Percentiles rank a stretch among this genome's conserved stretches.
These are phyloP conservation scores for Paspalum vaginatum DNA, from an alignment of 176 grass and related monocot genomes.

Conservation along the genomic window DNA sequence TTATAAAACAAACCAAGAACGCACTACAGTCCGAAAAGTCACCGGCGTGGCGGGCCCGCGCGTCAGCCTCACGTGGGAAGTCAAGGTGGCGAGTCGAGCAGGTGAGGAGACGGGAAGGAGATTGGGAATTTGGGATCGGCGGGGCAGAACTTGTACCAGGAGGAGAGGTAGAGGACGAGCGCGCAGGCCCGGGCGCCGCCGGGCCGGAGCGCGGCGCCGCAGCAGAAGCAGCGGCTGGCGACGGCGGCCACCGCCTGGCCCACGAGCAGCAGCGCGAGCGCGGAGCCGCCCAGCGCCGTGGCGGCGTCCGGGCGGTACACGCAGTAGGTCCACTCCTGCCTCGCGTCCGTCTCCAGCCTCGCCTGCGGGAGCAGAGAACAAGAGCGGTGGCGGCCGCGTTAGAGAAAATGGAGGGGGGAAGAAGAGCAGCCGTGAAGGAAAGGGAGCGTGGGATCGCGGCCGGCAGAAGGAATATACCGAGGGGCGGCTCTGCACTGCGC, in stretches of 20 bases:
- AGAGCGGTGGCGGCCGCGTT: background rate
- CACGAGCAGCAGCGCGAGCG: conserved; percentile 67
- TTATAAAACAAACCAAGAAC: conserved; percentile 21
- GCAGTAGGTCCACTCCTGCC: conserved; percentile 80
- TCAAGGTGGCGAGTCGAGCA: conserved; percentile 35
- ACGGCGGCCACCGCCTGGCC: conserved; percentile 66
- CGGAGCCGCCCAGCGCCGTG: conserved; percentile 64
- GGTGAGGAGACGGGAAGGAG: background rate
- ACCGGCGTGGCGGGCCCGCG: conserved; percentile 13
- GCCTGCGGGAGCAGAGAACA: conserved; percentile 46
- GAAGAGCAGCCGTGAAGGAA: too few relatives aligned
- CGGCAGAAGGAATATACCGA: conserved; percentile 35
- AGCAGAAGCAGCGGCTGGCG: conserved; percentile 85
- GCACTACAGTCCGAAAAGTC: background rate
- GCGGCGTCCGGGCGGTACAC: conserved; percentile 73
- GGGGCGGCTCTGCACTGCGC: conserved; percentile 71
- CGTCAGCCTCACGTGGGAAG: conserved; percentile 38
- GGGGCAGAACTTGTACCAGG: conserved; percentile 49
- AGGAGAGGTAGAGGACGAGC: conserved; percentile 74
- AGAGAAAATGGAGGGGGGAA: background rate
- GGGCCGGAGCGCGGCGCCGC: conserved; percentile 65
- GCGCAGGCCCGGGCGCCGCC: conserved; percentile 72
- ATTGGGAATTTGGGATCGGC: conserved; percentile 4
- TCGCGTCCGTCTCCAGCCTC: conserved; percentile 57
- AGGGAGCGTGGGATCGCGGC: too few relatives aligned